Evolutionary conservation across 2,329 filamentous ascomycete species (phyloP), one percentile per base, ranked within the genome.

Genomic region (Curvularia hawaiiensis): DNA sequence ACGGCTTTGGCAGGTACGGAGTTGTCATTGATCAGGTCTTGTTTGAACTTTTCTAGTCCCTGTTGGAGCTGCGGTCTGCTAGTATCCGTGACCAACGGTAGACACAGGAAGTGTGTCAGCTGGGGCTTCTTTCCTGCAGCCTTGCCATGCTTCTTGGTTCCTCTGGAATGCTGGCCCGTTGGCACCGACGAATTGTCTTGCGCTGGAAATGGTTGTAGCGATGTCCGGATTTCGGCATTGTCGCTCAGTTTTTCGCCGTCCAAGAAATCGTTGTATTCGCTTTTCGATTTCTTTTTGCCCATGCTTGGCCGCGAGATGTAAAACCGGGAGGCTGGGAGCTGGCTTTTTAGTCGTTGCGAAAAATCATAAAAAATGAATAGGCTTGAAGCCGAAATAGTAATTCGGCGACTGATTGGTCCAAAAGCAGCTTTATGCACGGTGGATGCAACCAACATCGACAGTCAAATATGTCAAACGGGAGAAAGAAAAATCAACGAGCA

Each of bases 51-150:
- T 5, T 81, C 77, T 4, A 96, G 75, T 20, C 84, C 87, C 3
- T 77, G 74, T n/a, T 85, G 80, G 1, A 97, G 82, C 70, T 92
- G 88, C 0, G 84, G 80, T 14, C 85, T 81, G 2, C 88, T 90
- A 8, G 75, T 50, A 0, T 79, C 54, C 2, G 85, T 90, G 48
- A 89, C 80, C 7, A 97, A 84, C 1, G 92, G 89, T 50, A 94
- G 79, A 74, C 88, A 91, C 46, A 93, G 79, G 71, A 93, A 93
- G 76, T 93, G 90, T 4, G 90, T 93, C 24, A 87, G 81, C 11
- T 77, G 76, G 9, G 80, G 76, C 58, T 77, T 80, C 58, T 76
- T 79, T 4, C 61, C 46, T 18, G 54, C 65, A 9, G 54, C 48
- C 52, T 62, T 65, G 10, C 47, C 55, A 4, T 46, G 59, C 31